Percentiles rank a stretch among this genome's conserved stretches.
phyloP scores from a whole-genome alignment of 1,284 basidiomycete genomes.

The Marasmius fiardii region DNA sequence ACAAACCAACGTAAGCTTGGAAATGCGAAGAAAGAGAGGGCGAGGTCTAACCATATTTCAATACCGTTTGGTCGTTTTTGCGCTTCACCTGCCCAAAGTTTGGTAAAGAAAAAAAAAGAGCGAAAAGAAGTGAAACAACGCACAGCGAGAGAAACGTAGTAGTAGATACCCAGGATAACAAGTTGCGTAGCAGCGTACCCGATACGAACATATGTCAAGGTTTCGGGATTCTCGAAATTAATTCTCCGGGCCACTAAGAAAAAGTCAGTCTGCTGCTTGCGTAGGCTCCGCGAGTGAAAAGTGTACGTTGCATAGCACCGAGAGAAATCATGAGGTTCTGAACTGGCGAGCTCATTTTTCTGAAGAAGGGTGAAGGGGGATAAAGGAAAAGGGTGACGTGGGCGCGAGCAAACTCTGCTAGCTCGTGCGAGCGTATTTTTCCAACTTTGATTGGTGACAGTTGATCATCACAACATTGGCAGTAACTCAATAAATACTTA shows the following conservation, averaged over 20 bases:
- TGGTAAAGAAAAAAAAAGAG: constrained; percentile 3
- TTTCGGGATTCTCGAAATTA: constrained; percentile 86
- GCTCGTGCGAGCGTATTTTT: too few relatives aligned
- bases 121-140: constrained; percentile 16
- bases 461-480: too few relatives aligned
- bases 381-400: too few relatives aligned
- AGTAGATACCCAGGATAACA: constrained; percentile 71
- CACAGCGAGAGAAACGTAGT: constrained; percentile 69
- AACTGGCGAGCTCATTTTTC: constrained; percentile 49
- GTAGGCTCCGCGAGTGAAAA: background rate
- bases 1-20: background rate
- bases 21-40: constrained; percentile 6
- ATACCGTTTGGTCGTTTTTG: constrained; percentile 93
- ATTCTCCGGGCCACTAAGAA: constrained; percentile 81
- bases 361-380: background rate
- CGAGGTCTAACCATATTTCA: constrained; percentile 75
- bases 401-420: too few relatives aligned
- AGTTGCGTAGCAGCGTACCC: constrained; percentile 80
- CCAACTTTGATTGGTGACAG: too few relatives aligned
- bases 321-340: constrained; percentile 84
- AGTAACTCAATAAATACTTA: too few relatives aligned
- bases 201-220: constrained; percentile 80
- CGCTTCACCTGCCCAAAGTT: constrained; percentile 66
- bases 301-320: constrained; percentile 83
- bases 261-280: constrained; percentile 14